phyloP scores from a whole-genome alignment of 2,329 filamentous ascomycete species.

The Fusarium odoratissimum region DNA sequence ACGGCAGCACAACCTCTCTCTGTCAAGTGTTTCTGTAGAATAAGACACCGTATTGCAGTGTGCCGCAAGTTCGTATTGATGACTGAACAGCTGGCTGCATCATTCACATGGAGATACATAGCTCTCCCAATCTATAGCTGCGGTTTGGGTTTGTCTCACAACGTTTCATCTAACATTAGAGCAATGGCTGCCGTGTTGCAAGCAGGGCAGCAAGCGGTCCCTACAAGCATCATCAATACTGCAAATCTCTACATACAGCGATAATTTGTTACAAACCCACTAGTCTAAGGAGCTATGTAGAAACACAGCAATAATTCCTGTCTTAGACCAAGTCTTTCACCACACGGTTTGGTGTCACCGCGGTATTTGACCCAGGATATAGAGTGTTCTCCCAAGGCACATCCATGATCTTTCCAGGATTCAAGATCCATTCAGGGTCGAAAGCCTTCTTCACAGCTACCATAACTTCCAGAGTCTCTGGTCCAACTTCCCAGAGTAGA shows the following conservation, averaged over 20 bases:
- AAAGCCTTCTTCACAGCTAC: constrained; percentile 83
- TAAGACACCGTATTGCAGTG: neutral
- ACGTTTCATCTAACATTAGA: neutral
- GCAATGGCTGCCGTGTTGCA: neutral
- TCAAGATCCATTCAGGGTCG: constrained; percentile 90
- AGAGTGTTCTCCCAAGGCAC: constrained; percentile 55
- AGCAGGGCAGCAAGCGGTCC: neutral
- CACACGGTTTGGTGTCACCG: constrained; percentile 42
- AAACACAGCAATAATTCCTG: neutral
- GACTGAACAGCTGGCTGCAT: neutral
- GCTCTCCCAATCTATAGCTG: neutral
- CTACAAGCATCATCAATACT: neutral
- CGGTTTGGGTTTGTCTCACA: neutral
- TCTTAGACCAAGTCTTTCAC: constrained; percentile 16
- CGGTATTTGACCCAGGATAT: constrained; percentile 29
- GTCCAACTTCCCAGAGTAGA: constrained; percentile 81
- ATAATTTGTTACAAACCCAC: neutral
- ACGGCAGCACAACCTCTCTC: neutral
- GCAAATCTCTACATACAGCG: neutral
- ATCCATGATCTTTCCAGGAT: constrained; percentile 92
- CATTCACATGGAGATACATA: neutral
- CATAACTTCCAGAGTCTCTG: constrained; percentile 86
- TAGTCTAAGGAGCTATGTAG: neutral
- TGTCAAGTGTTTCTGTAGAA: neutral
- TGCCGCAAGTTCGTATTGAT: neutral